A percentile compares a stretch with the other conserved stretches of the same genome.
Conservation (phyloP, 495 filamentous ascomycete species). For the Hypoxylon perforatum region DNA sequence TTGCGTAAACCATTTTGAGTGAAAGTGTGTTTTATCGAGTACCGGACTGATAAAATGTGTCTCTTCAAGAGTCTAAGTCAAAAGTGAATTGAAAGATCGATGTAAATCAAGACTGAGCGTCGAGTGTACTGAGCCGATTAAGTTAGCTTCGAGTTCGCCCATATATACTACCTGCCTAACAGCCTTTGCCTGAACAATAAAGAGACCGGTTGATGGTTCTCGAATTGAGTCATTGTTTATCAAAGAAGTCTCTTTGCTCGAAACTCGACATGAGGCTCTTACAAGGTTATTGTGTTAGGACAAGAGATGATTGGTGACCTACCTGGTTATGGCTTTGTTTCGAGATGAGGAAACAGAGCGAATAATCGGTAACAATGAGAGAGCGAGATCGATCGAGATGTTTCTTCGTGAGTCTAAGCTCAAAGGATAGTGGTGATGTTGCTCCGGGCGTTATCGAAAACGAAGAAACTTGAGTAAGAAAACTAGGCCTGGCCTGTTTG, state of each 20-base stretch:
- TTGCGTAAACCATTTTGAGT: conserved; percentile 55
- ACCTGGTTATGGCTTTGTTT: conserved; percentile 43
- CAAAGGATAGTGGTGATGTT: conserved; percentile 45
- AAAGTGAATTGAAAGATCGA: conserved; percentile 43
- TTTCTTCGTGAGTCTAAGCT: conserved; percentile 47
- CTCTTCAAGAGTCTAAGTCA: conserved; percentile 21
- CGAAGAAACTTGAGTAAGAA: conserved; percentile 39
- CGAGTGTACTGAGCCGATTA: conserved; percentile 7
- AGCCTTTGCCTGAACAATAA: conserved; percentile 6
- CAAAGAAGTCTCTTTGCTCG: not conserved
- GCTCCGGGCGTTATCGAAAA: conserved; percentile 53
- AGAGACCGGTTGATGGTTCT: conserved; percentile 19
- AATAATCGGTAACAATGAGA: conserved; percentile 27
- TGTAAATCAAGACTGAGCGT: conserved; percentile 28
- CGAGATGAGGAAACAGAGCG: conserved; percentile 33
- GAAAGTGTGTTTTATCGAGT: conserved; percentile 37
- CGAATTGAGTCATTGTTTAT: conserved; percentile 19
- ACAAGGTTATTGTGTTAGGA: conserved; percentile 37
- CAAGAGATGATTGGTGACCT: conserved; percentile 22
- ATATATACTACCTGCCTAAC: conserved; percentile 6
- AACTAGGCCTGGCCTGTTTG: conserved; percentile 50
- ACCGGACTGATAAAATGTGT: conserved; percentile 51
- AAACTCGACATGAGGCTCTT: conserved; percentile 5
- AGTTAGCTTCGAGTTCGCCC: conserved; percentile 15
- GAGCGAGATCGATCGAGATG: conserved; percentile 38